A percentile compares a stretch with the other conserved stretches of the same genome.
Conservation (phyloP, 305 asterid species). For the Fraxinus xanthoxyloides region DNA sequence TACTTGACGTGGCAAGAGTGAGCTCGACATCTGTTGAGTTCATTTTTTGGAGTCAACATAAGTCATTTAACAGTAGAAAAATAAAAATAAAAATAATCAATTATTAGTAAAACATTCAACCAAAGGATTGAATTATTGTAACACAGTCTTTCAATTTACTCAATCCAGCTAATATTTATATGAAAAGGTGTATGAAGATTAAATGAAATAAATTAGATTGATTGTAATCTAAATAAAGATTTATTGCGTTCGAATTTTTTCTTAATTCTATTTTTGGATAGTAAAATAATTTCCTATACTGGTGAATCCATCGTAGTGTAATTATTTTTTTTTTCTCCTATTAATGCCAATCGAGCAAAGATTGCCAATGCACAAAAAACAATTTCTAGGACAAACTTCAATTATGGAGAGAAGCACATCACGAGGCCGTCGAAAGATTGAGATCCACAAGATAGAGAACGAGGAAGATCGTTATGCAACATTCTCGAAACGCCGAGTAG, state of each 20-base stretch:
- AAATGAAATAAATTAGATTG: neutral
- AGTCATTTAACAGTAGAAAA: too few species aligned
- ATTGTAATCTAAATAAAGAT: neutral
- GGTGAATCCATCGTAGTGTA: neutral
- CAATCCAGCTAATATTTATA: neutral
- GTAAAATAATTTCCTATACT: neutral
- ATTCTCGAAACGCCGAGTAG: conserved; percentile 33
- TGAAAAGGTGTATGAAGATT: neutral
- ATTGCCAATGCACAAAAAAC: neutral
- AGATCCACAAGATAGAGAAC: conserved; percentile 20
- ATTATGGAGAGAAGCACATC: conserved; percentile 26
- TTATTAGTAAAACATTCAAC: neutral
- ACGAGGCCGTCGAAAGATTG: conserved; percentile 40
- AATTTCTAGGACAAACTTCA: neutral
- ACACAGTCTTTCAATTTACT: neutral
- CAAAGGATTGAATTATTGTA: neutral
- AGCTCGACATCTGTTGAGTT: too few species aligned
- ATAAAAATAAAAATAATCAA: too few species aligned
- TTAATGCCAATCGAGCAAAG: neutral
- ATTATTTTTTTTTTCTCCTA: neutral
- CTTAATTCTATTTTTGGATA: neutral
- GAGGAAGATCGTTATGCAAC: conserved; percentile 29
- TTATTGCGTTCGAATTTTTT: neutral
- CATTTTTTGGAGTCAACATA: too few species aligned
- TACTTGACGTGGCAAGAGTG: too few species aligned